A percentile compares a stretch with the other conserved stretches of the same genome.
Conservation (phyloP, 2,329 filamentous ascomycete species). For the Aspergillus versicolor region DNA sequence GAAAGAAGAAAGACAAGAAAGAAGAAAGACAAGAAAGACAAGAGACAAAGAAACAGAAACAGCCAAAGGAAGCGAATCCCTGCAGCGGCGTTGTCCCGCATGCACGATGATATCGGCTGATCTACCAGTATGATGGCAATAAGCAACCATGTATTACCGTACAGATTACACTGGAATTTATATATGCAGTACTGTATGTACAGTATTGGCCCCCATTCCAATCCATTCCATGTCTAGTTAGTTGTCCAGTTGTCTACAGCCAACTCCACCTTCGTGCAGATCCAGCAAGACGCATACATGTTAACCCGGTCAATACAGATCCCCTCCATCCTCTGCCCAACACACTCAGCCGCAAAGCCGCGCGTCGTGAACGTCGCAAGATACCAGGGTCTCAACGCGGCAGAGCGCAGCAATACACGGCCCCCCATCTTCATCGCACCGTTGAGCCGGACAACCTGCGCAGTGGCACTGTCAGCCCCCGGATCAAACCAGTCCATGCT, state of each 20-base stretch:
- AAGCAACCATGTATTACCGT: neutral
- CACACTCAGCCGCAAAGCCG: neutral
- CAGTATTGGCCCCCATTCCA: too few species aligned
- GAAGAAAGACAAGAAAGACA: too few species aligned
- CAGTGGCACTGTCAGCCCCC: too few species aligned
- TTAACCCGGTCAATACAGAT: neutral
- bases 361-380: neutral
- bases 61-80: neutral
- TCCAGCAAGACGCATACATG: constrained; percentile 1
- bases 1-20: too few species aligned
- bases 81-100: neutral
- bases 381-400: neutral
- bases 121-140: neutral
- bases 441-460: neutral
- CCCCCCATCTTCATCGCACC: neutral
- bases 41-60: neutral
- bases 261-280: neutral
- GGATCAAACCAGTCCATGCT: constrained; percentile 2
- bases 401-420: neutral
- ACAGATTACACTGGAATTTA: neutral
- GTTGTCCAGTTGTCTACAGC: neutral
- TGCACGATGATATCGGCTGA: neutral
- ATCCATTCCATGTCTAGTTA: too few species aligned
- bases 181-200: too few species aligned
- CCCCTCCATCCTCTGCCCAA: neutral